phyloP scores from a whole-genome alignment of 768 basidiomycete genomes.

The Strobilomyces dryophilus region DNA sequence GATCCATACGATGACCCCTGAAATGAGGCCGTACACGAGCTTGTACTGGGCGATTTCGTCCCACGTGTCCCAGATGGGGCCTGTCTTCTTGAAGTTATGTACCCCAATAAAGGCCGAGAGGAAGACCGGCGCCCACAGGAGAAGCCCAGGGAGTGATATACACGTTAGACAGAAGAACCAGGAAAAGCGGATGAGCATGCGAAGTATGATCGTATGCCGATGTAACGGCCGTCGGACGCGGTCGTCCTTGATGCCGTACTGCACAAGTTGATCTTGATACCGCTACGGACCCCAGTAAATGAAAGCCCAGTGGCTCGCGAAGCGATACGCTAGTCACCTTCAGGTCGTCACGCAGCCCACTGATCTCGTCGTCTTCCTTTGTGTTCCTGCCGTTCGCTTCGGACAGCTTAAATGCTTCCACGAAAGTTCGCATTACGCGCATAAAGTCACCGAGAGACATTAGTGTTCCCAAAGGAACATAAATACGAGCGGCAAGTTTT shows the following conservation, averaged over 20 bases:
- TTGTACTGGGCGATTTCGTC: constrained; percentile 91
- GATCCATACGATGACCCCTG: constrained; percentile 68
- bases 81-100: constrained; percentile 73
- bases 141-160: constrained; percentile 70
- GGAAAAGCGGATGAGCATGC: constrained; percentile 59
- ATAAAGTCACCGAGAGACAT: constrained; percentile 87
- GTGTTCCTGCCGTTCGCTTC: constrained; percentile 27
- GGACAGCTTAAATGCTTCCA: constrained; percentile 65
- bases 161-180: constrained; percentile 62
- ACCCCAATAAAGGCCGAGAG: constrained; percentile 64
- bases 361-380: constrained; percentile 26
- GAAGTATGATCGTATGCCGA: constrained; percentile 50
- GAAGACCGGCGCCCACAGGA: constrained; percentile 83
- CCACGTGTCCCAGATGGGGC: constrained; percentile 81
- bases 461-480: constrained; percentile 81
- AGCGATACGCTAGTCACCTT: constrained; percentile 40
- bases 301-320: neutral
- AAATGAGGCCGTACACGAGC: constrained; percentile 74
- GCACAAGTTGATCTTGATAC: constrained; percentile 70
- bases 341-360: constrained; percentile 47
- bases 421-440: constrained; percentile 67
- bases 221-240: constrained; percentile 66
- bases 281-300: constrained; percentile 35
- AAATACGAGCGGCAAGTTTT: constrained; percentile 75
- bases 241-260: constrained; percentile 79